Percentiles rank a stretch among this genome's conserved stretches.
phyloP scores from a whole-genome alignment of 139 green algal species.

The Eudorina sp. region DNA sequence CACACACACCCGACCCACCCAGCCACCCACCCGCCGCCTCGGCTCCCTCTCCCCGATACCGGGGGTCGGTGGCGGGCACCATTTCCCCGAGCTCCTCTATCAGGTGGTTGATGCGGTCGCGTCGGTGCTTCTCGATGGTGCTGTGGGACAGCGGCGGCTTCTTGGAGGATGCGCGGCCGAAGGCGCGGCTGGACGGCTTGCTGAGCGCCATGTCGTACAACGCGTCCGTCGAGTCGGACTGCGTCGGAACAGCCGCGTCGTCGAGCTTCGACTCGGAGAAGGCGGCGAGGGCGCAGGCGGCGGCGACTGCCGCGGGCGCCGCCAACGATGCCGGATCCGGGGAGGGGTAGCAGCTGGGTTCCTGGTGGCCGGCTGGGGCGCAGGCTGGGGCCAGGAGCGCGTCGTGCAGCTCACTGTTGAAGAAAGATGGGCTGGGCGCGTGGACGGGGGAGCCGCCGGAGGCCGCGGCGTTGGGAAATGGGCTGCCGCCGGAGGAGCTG shows the following conservation, averaged over 20 bases:
- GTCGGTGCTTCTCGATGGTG: slow-evolving; percentile 81
- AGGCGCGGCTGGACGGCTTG: background rate
- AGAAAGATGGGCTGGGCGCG: background rate
- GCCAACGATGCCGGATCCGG: no score
- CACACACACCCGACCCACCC: no score
- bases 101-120: slow-evolving; percentile 80
- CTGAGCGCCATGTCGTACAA: background rate
- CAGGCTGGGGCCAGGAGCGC: background rate
- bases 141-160: slow-evolving; percentile 67
- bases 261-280: background rate
- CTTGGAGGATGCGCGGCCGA: background rate
- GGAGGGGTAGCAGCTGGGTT: background rate
- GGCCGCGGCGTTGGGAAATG: background rate
- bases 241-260: background rate
- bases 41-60: background rate
- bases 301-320: background rate
- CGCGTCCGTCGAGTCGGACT: slow-evolving; percentile 6
- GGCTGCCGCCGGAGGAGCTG: background rate
- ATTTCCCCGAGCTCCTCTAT: slow-evolving; percentile 74
- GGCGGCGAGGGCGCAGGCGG: background rate
- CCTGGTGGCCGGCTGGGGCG: background rate
- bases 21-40: background rate
- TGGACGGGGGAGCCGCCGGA: background rate
- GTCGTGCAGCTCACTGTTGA: background rate
- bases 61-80: slow-evolving; percentile 30